These are phyloP conservation scores for Cicer yamashitae DNA, from an alignment of 306 rosid genomes.

Conservation along the genomic window DNA sequence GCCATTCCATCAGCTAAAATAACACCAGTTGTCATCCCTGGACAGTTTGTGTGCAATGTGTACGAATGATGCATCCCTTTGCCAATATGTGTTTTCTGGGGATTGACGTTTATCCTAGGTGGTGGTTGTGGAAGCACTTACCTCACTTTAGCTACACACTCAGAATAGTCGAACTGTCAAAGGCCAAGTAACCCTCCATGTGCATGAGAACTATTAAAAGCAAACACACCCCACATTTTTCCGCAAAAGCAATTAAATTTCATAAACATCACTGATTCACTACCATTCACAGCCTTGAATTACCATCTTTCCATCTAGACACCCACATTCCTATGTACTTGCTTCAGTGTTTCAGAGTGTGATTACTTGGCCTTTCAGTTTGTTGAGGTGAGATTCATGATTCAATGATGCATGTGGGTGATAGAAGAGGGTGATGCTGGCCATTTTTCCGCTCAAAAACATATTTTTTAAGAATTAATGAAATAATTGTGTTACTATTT, in stretches of 20 bases:
- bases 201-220: background rate
- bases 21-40: background rate
- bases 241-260: background rate
- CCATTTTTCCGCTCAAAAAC: slow-evolving; percentile 28
- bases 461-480: background rate
- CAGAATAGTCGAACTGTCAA: slow-evolving; percentile 10
- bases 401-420: slow-evolving; percentile 14
- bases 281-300: background rate
- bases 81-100: background rate
- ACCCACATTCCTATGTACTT: slow-evolving; percentile 4
- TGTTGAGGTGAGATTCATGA: slow-evolving; percentile 30
- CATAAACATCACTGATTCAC: background rate
- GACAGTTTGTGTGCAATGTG: slow-evolving; percentile 27
- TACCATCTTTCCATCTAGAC: slow-evolving; percentile 3
- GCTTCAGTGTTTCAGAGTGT: slow-evolving; percentile 15
- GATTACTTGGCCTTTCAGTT: slow-evolving; percentile 27
- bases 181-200: background rate
- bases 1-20: slow-evolving; percentile 17
- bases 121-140: slow-evolving; percentile 1
- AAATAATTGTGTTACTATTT: background rate
- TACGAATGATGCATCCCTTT: slow-evolving; percentile 3
- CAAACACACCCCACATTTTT: slow-evolving; percentile 13
- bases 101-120: slow-evolving; percentile 11
- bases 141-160: slow-evolving; percentile 6
- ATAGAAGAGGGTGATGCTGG: background rate